phyloP scores from a whole-genome alignment of 2,329 filamentous ascomycete species.

The Xylariaceae sp. region DNA sequence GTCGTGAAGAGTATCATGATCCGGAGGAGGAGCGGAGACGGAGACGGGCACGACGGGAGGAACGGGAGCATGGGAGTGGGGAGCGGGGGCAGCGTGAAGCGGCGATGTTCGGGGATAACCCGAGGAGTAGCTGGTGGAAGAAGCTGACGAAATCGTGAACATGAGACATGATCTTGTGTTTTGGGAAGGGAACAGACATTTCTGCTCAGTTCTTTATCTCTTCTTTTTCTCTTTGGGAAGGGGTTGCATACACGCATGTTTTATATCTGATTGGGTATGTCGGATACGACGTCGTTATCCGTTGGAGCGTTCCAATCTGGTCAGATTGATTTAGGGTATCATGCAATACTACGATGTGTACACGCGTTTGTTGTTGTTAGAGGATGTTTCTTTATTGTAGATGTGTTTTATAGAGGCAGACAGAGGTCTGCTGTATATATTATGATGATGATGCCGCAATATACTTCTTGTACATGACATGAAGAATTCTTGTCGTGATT shows the following conservation, averaged over 20 bases:
- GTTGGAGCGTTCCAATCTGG: too few species aligned
- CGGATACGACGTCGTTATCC: too few species aligned
- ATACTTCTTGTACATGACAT: neutral
- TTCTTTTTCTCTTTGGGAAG: constrained; percentile 1
- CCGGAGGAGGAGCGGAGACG: too few species aligned
- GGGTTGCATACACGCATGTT: constrained; percentile 5
- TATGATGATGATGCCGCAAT: neutral
- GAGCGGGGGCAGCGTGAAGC: constrained; percentile 36
- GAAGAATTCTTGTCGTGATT: neutral
- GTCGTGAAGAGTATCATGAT: constrained; percentile 22
- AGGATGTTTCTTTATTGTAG: too few species aligned
- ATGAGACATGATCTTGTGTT: neutral
- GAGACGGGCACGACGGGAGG: constrained; percentile 38
- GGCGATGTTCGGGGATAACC: constrained; percentile 43
- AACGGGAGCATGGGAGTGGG: constrained; percentile 33
- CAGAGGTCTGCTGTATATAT: neutral
- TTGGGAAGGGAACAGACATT: neutral
- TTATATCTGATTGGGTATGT: too few species aligned
- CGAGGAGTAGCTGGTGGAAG: constrained; percentile 56
- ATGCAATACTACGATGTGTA: neutral
- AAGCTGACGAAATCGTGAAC: constrained; percentile 42
- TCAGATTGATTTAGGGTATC: neutral
- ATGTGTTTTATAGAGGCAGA: neutral
- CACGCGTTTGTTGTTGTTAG: too few species aligned
- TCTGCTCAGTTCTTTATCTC: neutral